Percentiles rank a stretch among this genome's conserved stretches.
These are phyloP conservation scores for Pleurotus pulmonarius DNA, from an alignment of 768 basidiomycete species.

Conservation along the genomic window DNA sequence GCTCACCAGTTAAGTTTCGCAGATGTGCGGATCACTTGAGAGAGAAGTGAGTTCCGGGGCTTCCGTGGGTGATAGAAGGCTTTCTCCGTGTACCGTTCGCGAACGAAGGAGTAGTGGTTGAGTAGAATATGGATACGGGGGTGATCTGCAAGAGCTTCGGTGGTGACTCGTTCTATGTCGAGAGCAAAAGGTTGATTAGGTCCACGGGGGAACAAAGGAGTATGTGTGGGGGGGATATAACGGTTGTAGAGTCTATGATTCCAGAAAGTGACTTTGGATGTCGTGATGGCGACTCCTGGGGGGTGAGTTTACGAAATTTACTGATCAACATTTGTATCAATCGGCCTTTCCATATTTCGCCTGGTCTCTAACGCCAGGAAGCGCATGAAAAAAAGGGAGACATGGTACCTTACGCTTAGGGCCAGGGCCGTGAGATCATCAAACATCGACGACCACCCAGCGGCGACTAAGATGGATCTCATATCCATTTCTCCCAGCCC, in stretches of 20 bases:
- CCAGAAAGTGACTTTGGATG: conserved; percentile 7
- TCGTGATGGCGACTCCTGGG: conserved; percentile 7
- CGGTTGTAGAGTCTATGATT: not conserved
- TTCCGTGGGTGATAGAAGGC: conserved; percentile 1
- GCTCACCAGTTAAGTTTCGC: not conserved
- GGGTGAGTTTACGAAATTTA: conserved; percentile 2
- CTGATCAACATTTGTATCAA: conserved; percentile 6
- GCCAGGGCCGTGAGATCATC: conserved; percentile 3
- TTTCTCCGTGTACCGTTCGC: conserved; percentile 4
- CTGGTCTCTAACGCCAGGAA: not conserved
- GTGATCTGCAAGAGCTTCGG: conserved; percentile 4
- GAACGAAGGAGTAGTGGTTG: not conserved
- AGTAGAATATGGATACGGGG: not conserved
- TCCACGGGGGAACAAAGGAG: not conserved
- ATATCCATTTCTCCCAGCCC: conserved; percentile 2
- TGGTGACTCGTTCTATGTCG: conserved; percentile 2
- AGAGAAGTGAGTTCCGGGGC: not conserved
- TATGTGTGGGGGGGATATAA: not conserved
- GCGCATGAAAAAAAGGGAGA: conserved; percentile 6
- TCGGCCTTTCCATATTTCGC: conserved; percentile 7
- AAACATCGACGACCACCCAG: conserved; percentile 7
- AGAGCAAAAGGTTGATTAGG: not conserved
- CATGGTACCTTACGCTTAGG: conserved; percentile 5
- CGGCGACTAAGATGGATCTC: conserved; percentile 5
- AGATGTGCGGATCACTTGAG: not conserved